Conservation (phyloP, 2,329 filamentous ascomycete species). For the Pseudogymnoascus sp. region DNA sequence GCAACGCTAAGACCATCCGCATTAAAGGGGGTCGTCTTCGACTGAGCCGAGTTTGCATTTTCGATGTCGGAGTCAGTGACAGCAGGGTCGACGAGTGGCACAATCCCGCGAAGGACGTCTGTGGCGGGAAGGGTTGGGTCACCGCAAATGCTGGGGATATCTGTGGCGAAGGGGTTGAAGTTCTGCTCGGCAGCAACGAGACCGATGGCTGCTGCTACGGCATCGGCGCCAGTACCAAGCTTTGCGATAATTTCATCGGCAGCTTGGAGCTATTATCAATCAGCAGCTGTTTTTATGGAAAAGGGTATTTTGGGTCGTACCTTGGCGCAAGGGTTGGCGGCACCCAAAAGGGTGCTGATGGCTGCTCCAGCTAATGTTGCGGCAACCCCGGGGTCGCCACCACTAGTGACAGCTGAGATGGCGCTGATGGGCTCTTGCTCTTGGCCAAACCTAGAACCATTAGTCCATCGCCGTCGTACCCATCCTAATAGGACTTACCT, state of each 20-base stretch:
- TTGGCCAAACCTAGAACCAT: slow-evolving; percentile 45
- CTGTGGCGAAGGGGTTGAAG: slow-evolving; percentile 59
- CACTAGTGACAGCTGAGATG: slow-evolving; percentile 44
- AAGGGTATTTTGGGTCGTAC: slow-evolving; percentile 26
- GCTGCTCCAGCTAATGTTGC: slow-evolving; percentile 55
- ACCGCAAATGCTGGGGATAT: slow-evolving; percentile 54
- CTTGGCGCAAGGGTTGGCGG: slow-evolving; percentile 58
- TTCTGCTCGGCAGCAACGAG: slow-evolving; percentile 64
- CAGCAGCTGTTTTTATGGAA: slow-evolving; percentile 2
- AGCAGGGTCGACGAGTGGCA: slow-evolving; percentile 58
- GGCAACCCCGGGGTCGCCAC: slow-evolving; percentile 51
- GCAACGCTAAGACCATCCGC: slow-evolving; percentile 58
- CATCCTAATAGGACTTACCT: slow-evolving; percentile 18
- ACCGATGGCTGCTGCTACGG: slow-evolving; percentile 52
- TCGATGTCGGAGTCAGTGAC: slow-evolving; percentile 48
- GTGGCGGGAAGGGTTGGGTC: slow-evolving; percentile 56
- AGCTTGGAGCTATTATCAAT: slow-evolving; percentile 42
- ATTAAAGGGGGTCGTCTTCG: slow-evolving; percentile 45
- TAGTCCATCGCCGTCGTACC: slow-evolving; percentile 7
- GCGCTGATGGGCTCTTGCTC: slow-evolving; percentile 51
- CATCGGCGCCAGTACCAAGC: slow-evolving; percentile 51
- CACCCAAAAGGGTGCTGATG: slow-evolving; percentile 54
- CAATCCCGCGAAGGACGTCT: slow-evolving; percentile 53
- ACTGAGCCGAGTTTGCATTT: slow-evolving; percentile 51
- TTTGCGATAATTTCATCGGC: slow-evolving; percentile 56